Base-by-base conservation (phyloP, 495 filamentous ascomycete genomes). In the Apodospora peruviana region DNA sequence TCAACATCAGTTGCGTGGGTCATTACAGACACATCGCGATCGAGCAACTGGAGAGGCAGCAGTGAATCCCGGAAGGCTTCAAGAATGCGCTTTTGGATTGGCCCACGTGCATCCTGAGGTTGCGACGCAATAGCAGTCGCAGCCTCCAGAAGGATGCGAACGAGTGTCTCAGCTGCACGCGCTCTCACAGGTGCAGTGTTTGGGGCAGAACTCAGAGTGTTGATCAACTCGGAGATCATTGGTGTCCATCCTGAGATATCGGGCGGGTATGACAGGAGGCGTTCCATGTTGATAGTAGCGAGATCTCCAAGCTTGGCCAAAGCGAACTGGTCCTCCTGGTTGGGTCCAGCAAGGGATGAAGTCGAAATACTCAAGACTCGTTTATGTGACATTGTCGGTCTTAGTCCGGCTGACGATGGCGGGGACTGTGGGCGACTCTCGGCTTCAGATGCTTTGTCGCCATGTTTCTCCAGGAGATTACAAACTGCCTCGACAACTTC, bases 291-390 rank as follows among this genome's bases (percentile, higher is more conserved):
- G 50, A 88, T 83, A 39, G 74, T 77, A 14, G 82, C 86, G 50
- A 96, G 60, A 49, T 90, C 85, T 5, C 84, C 84, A 12, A 88
- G 75, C 64, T 91, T 96, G 5, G 87, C 83, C 19, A 98, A 67
- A 4, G 89, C 86, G 62, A 97, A 95, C 8, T 81, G 72, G 52
- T 83, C 80, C 47, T 87, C 83, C 48, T 84, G 80, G 43, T 75
- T 77, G 19, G 79, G 70, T 0, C 74, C 75, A 0, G 75, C 60
- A 17, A 72, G 57, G 0, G 74, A 70, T n/a, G 79, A 67, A 19
- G 71, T 74, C 14, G 81, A 80, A 22, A 84, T 74, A 48, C 85
- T 85, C 27, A 79, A 65, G 2, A 83, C 66, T 43, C 79, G 77
- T 47, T 81, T 80, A 50, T 86, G 80, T 19, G 64, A 44, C 14